Conservation (phyloP, 371 early-diverging fungal species). For the Fennellomyces sp. region DNA sequence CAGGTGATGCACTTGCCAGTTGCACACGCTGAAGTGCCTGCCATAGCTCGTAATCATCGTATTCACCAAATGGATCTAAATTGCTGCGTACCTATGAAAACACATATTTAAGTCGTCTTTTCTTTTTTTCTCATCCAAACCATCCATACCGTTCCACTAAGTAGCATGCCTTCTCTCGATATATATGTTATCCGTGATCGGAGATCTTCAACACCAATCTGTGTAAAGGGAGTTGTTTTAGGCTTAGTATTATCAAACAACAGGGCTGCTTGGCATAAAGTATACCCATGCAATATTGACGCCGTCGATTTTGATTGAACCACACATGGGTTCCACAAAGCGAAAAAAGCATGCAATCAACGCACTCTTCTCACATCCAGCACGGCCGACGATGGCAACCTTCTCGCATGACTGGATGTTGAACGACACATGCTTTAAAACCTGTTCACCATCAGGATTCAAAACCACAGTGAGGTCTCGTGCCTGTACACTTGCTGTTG, state of each 20-base stretch:
- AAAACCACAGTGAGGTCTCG: conserved; percentile 60
- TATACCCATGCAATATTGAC: conserved; percentile 68
- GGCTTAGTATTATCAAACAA: no score
- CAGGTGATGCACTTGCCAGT: conserved; percentile 42
- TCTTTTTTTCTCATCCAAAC: neutral
- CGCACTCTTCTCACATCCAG: conserved; percentile 78
- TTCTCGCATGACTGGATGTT: conserved; percentile 64
- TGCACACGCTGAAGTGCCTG: conserved; percentile 71
- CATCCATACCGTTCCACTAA: conserved; percentile 63
- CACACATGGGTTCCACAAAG: conserved; percentile 73
- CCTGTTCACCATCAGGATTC: conserved; percentile 58
- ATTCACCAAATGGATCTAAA: conserved; percentile 81
- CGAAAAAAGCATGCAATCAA: conserved; percentile 73
- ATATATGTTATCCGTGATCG: conserved; percentile 77
- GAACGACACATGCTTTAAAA: conserved; percentile 63
- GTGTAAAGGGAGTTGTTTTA: neutral
- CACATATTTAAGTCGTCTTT: neutral
- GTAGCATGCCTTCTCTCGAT: conserved; percentile 84
- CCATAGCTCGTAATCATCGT: conserved; percentile 85
- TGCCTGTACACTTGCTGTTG: conserved; percentile 66
- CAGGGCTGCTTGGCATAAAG: no score
- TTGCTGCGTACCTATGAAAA: conserved; percentile 61
- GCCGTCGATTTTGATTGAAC: conserved; percentile 76
- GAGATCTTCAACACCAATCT: conserved; percentile 72
- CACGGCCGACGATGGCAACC: conserved; percentile 75